Percentiles rank a stretch among this genome's conserved stretches.
These are phyloP conservation scores for Danielozyma ontarioensis DNA, from an alignment of 805 yeast species.

Conservation along the genomic window DNA sequence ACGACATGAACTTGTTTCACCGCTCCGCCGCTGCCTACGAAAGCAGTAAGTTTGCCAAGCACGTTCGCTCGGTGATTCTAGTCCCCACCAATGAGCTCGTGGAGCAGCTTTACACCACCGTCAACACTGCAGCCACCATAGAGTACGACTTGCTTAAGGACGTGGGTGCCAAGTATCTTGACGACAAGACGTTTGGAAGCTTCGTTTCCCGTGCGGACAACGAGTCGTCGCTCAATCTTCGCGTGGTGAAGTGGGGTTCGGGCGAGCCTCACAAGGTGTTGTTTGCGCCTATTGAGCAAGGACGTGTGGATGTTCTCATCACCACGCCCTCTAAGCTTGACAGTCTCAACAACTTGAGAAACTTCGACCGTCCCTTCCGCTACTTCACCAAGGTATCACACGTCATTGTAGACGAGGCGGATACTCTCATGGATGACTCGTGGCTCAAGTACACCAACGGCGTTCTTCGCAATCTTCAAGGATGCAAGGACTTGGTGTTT, in stretches of 20 bases:
- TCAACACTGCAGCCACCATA: slow-evolving; percentile 24
- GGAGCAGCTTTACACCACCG: slow-evolving; percentile 61
- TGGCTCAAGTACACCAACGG: slow-evolving; percentile 63
- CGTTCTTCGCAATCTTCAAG: slow-evolving; percentile 46
- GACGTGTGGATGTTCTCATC: slow-evolving; percentile 70
- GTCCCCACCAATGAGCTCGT: slow-evolving; percentile 90
- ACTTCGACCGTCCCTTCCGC: slow-evolving; percentile 28
- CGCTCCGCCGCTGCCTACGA: slow-evolving; percentile 13
- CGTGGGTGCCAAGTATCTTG: slow-evolving; percentile 10
- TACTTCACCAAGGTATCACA: slow-evolving; percentile 45
- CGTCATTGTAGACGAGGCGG: slow-evolving; percentile 89
- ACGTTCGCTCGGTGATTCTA: slow-evolving; percentile 66
- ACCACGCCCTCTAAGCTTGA: slow-evolving; percentile 80
- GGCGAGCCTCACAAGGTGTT: slow-evolving; percentile 52
- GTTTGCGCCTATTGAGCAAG: slow-evolving; percentile 32
- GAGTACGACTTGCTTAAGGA: slow-evolving; percentile 15
- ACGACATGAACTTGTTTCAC: slow-evolving; percentile 32
- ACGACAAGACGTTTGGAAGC: slow-evolving; percentile 12
- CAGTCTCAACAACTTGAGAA: slow-evolving; percentile 28
- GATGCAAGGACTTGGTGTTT: slow-evolving; percentile 60
- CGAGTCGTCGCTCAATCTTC: slow-evolving; percentile 31
- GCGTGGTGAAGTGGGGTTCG: slow-evolving; percentile 57
- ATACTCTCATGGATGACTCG: slow-evolving; percentile 79
- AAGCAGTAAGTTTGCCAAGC: slow-evolving; percentile 21
- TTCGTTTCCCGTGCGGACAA: slow-evolving; percentile 22